Evolutionary conservation across 495 filamentous ascomycete species (phyloP), one percentile per base, ranked within the genome.

Genomic region (Pseudoneurospora amorphoporcata): DNA sequence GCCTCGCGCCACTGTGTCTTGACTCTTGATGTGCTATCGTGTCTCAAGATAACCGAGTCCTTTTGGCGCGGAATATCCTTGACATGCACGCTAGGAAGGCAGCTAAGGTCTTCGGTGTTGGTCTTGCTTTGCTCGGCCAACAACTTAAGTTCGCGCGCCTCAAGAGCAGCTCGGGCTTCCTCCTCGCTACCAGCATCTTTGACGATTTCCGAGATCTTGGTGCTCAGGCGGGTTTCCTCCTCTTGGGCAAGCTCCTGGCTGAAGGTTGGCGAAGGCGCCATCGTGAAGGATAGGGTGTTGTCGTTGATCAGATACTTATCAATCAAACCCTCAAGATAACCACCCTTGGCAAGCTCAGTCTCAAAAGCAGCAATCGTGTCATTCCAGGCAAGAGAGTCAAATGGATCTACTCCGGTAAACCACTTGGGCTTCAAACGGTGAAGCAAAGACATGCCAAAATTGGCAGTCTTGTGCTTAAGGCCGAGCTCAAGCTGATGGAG

Each of bases 341-440:
- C 86, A 14, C 89, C 89, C 78, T 92, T 84, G 23, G 87, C 87
- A 74, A 91, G 90, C 76, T 88, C 84, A 5, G 82, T 82, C 80
- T 97, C 91, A 81, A 98, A 98, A 14, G 90, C 89, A 40, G 88
- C 81, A 29, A 98, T 88, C 3, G 91, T 94, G 45, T 94, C 91
- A 76, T 97, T 92, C 93, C 94, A 98, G 6, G 92, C 90, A 70
- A 99, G 83, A 32, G 92, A 88, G 72, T 95, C 89, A 81, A 99
- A 94, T 10, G 95, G 96, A 80, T 98, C 92, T 14, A 93, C 87
- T 16, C 95, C 95, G 72, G 95, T 95, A 80, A 98, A 97, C 95
- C 95, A 99, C 38, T 90, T 89, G 4, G 93, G 90, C 70, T 95
- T 92, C 71, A 97, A 85, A 65, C 94, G 87, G 75, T 97, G 92